phyloP scores from a whole-genome alignment of 805 yeast genomes.

The Tetrapisispora namnaoensis region DNA sequence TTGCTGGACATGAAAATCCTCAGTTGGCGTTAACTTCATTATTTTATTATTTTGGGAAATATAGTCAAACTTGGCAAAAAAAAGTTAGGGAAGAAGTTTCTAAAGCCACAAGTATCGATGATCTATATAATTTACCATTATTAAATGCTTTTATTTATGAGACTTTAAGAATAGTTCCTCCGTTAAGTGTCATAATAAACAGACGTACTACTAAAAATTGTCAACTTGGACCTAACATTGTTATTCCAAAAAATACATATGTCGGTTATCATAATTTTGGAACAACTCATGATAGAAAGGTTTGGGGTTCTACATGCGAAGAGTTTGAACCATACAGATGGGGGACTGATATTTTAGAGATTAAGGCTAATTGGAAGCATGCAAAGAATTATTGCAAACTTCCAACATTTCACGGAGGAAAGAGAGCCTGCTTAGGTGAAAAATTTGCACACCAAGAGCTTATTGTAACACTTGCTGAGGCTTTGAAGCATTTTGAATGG shows the following conservation, averaged over 20 bases:
- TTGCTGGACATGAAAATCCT: constrained; percentile 61
- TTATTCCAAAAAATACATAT: constrained; percentile 41
- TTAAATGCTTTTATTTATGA: constrained; percentile 56
- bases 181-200: constrained; percentile 47
- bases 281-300: constrained; percentile 35
- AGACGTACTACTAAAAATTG: constrained; percentile 34
- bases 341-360: constrained; percentile 36
- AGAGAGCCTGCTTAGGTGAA: constrained; percentile 52
- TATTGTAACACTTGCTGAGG: constrained; percentile 31
- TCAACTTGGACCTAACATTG: constrained; percentile 33
- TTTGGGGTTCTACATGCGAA: constrained; percentile 40
- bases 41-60: constrained; percentile 38
- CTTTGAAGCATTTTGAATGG: constrained; percentile 32
- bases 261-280: constrained; percentile 48
- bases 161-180: constrained; percentile 44
- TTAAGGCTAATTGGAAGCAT: constrained; percentile 32
- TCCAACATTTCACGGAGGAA: constrained; percentile 51
- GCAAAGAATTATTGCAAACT: constrained; percentile 39
- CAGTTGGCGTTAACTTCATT: constrained; percentile 41
- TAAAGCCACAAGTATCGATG: constrained; percentile 21
- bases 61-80: constrained; percentile 34
- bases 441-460: constrained; percentile 42
- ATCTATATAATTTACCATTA: constrained; percentile 45
- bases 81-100: constrained; percentile 39
- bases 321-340: constrained; percentile 41